Base-by-base conservation (phyloP, 257 asterid species). In the Capsicum chinense region DNA sequence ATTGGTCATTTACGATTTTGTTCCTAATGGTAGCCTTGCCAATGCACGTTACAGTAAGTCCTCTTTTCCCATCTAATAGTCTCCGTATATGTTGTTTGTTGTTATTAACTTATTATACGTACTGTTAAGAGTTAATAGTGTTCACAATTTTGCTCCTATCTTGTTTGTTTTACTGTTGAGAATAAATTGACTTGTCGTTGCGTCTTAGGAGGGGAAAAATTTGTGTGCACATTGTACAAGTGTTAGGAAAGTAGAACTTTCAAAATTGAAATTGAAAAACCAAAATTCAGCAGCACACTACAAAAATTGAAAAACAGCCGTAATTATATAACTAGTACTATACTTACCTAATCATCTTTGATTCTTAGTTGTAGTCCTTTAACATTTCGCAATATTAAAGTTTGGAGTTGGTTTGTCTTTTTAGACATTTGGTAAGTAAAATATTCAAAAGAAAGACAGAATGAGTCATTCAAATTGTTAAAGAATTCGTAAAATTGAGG, bases 11-110 rank as follows among this genome's bases (percentile, higher is more conserved):
- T 97, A 97, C 16, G 99, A 97, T 79, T 97, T 95, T 39, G 97
- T 93, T 52, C 97, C 99, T 5, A 95, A 97, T 80, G 97, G 95
- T 6, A 97, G 97, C 90, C 95, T 97, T n/a, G 96, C 99, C 47
- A 93, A 88, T 82, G 95, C 95, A 0, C 97, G 98, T 85, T 86
- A 89, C 93, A 91, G 99, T 97, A 88, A 95, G 98, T 91, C 62
- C 70, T 37, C 84, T 79, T 69, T 79, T 74, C 6, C 33, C 15
- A 21, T 9, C 21, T 63, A 21, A 9, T 15, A 10, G 69, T 63
- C 37, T 21, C 69, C 66, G 5, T 39, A 39, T 39, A 39, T 4
- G 4, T 39, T 39, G 44, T 39, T 39, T 39, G 44, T 2, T 39
- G 44, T 39, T 39, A 39, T 39, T 39, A 39, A 39, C 44, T 39